A percentile compares a stretch with the other conserved stretches of the same genome.
phyloP scores from a whole-genome alignment of 768 basidiomycete species.

The Leccinum obscurum region DNA sequence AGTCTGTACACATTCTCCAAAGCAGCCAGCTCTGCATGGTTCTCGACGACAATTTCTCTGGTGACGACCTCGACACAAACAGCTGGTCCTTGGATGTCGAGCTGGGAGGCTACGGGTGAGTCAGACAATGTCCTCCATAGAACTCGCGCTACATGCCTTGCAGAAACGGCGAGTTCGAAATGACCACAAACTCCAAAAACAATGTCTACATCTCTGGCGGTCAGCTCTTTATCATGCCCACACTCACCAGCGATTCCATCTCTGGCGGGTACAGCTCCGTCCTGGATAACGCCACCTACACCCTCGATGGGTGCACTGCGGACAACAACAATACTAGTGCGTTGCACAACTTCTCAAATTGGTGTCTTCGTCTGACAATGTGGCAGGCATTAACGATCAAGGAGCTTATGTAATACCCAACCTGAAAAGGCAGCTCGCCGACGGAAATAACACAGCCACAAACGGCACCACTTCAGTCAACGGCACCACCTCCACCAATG shows the following conservation, averaged over 20 bases:
- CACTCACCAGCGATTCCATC: slow-evolving; percentile 53
- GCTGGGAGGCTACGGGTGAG: slow-evolving; percentile 53
- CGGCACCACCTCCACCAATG: slow-evolving; percentile 4
- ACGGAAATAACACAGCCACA: slow-evolving; percentile 5
- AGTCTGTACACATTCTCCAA: slow-evolving; percentile 38
- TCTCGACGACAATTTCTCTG: slow-evolving; percentile 49
- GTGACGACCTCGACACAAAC: slow-evolving; percentile 40
- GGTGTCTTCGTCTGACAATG: not conserved
- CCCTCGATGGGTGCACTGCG: slow-evolving; percentile 38
- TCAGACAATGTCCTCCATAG: not conserved
- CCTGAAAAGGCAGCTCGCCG: slow-evolving; percentile 31
- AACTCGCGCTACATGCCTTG: slow-evolving; percentile 10
- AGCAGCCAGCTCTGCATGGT: slow-evolving; percentile 42
- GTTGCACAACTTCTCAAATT: not conserved
- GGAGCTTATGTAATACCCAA: slow-evolving; percentile 24
- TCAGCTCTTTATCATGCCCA: slow-evolving; percentile 58
- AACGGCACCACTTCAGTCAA: not conserved
- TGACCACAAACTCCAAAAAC: slow-evolving; percentile 42
- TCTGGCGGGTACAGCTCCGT: slow-evolving; percentile 36
- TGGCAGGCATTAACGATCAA: slow-evolving; percentile 17
- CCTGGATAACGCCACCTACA: slow-evolving; percentile 40
- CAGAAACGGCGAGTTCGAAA: slow-evolving; percentile 57
- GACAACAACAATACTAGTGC: not conserved
- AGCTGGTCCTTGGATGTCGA: slow-evolving; percentile 52
- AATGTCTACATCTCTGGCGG: slow-evolving; percentile 50